Conservation (phyloP, 345 rosid species). For the Citrus reticulata region DNA sequence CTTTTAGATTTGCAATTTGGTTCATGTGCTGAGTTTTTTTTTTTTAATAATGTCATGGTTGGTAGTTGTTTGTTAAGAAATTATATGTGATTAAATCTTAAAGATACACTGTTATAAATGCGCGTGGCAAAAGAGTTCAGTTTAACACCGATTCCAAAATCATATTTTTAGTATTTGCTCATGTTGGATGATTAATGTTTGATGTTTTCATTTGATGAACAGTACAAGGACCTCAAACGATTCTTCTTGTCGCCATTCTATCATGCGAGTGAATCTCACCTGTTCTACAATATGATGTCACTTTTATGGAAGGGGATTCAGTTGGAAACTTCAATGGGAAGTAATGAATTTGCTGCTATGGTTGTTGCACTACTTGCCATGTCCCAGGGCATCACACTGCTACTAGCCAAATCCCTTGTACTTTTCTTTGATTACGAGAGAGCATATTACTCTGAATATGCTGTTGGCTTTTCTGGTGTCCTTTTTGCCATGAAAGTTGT, state of each 20-base stretch:
- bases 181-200: background rate
- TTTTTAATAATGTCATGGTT: too few species aligned
- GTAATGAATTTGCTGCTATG: conserved; percentile 78
- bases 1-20: background rate
- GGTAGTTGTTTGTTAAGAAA: too few species aligned
- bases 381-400: conserved; percentile 84
- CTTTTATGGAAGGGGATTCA: conserved; percentile 93
- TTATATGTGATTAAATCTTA: too few species aligned
- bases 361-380: conserved; percentile 59
- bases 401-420: conserved; percentile 66
- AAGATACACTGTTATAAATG: too few species aligned
- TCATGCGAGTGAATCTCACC: conserved; percentile 80
- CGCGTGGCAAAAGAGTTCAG: too few species aligned
- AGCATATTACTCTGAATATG: conserved; percentile 63
- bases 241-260: conserved; percentile 83
- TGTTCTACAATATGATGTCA: conserved; percentile 87
- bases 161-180: background rate
- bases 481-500: conserved; percentile 96
- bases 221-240: conserved; percentile 75
- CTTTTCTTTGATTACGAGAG: conserved; percentile 50
- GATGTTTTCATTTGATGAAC: conserved; percentile 19
- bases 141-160: too few species aligned
- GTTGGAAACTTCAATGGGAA: conserved; percentile 87
- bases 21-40: too few species aligned
- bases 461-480: conserved; percentile 90